Percentiles rank a stretch among this genome's conserved stretches.
phyloP scores from a whole-genome alignment of 805 yeast genomes.

The Ogataea pini region DNA sequence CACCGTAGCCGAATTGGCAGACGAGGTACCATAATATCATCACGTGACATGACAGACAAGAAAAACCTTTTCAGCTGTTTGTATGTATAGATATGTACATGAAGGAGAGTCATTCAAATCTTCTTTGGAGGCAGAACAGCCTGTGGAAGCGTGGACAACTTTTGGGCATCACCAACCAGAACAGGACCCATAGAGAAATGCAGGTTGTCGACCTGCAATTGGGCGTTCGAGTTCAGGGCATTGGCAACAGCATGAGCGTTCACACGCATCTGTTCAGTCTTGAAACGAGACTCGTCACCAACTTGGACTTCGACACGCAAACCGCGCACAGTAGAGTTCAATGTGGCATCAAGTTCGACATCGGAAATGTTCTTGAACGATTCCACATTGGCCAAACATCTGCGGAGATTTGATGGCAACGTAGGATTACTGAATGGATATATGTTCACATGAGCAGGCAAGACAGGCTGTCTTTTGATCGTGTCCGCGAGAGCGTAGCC shows the following conservation, averaged over 20 bases:
- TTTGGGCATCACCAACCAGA: constrained; percentile 20
- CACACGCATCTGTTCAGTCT: constrained; percentile 28
- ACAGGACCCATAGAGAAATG: constrained; percentile 23
- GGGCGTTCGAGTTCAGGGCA: constrained; percentile 33
- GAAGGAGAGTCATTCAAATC: not conserved
- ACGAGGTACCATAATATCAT: not conserved
- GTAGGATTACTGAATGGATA: constrained; percentile 32
- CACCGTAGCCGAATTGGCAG: not conserved
- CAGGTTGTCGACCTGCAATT: constrained; percentile 31
- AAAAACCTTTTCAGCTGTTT: not conserved
- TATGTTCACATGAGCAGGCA: constrained; percentile 20
- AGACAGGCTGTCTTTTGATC: constrained; percentile 12
- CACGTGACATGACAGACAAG: constrained; percentile 2
- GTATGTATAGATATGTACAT: constrained; percentile 2
- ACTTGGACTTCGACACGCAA: constrained; percentile 27
- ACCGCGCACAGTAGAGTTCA: constrained; percentile 33
- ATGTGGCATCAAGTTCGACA: constrained; percentile 20
- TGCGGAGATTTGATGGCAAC: constrained; percentile 20
- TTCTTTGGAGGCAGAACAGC: constrained; percentile 15
- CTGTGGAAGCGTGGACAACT: constrained; percentile 25
- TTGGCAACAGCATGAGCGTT: constrained; percentile 35
- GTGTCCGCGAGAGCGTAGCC: constrained; percentile 26
- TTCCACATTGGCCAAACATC: constrained; percentile 15
- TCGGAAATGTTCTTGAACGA: constrained; percentile 20
- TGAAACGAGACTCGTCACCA: constrained; percentile 22